These are phyloP conservation scores for Rusavskia elegans DNA, from an alignment of 495 filamentous ascomycete genomes.

Conservation along the genomic window DNA sequence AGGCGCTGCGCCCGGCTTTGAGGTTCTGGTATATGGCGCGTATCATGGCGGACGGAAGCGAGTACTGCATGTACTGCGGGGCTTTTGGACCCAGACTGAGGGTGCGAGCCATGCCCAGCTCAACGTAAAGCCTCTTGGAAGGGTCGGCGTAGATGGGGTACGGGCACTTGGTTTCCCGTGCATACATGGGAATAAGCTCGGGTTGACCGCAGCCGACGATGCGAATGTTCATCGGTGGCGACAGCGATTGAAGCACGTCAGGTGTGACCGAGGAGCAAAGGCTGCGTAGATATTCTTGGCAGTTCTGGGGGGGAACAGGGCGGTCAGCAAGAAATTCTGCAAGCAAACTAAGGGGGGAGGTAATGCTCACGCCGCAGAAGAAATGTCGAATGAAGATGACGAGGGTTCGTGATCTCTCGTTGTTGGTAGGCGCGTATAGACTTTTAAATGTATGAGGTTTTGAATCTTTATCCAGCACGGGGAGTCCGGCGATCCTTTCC, in stretches of 20 bases:
- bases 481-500: constrained; percentile 35
- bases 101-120: constrained; percentile 55
- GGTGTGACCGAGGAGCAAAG: constrained; percentile 47
- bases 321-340: not conserved
- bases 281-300: constrained; percentile 55
- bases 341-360: constrained; percentile 1
- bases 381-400: constrained; percentile 80
- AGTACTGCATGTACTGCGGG: constrained; percentile 50
- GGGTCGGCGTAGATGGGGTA: constrained; percentile 80
- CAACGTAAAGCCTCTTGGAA: constrained; percentile 47
- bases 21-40: constrained; percentile 41
- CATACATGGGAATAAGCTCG: constrained; percentile 54
- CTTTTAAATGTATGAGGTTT: constrained; percentile 48
- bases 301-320: constrained; percentile 30
- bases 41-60: constrained; percentile 26
- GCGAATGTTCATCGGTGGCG: constrained; percentile 44
- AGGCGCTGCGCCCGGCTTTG: constrained; percentile 29
- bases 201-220: constrained; percentile 71
- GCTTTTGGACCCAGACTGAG: constrained; percentile 38
- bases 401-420: constrained; percentile 31
- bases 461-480: constrained; percentile 48
- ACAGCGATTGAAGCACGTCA: constrained; percentile 24
- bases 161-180: constrained; percentile 41
- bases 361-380: constrained; percentile 62
- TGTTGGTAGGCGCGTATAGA: constrained; percentile 34